Evolutionary conservation across 805 yeast species (phyloP), one percentile per base, ranked within the genome.

Genomic region (Yarrowia sp.): DNA sequence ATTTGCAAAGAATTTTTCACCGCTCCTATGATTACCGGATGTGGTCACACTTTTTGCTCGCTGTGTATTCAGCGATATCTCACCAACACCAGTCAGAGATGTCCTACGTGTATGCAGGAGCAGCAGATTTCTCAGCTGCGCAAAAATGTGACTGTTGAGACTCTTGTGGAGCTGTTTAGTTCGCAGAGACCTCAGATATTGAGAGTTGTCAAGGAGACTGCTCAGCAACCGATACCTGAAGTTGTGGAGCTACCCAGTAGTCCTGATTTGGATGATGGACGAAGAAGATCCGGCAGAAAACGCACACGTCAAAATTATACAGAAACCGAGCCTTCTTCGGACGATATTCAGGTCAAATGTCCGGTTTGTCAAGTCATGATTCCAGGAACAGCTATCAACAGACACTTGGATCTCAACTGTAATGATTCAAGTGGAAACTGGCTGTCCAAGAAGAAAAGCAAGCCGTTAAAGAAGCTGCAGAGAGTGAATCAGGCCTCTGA

Each of bases 21-120:
- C 36, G 89, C 92, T 0, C 97, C 98, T 1, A 90, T 90, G 41
- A 76, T 88, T 47, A 89, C 97, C 0, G 82, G 87, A 1, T 92
- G 98, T 77, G 87, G 89, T 41, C 98, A 92, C 74, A 86, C 92
- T 0, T 92, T 91, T 74, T 92, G 98, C 75, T 90, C 96, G 0
- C 80, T 86, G 13, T 92, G 98, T 74, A 89, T 92, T 33, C 79
- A 97, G 66, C 83, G 88, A 67, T 84, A 87, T 68, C 75, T 92
- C 43, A 77, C 84, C n/a, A 75, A 75, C 42, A 83, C 82, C 35
- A 81, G 83, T 17, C 77, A 81, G 66, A n/a, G 64, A 14, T 92
- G 98, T 71, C 97, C 98, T 0, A 75, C 89, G 60, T 92, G 98
- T 74, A 81, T 87, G 28, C 79, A 82, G 31, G 89, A 86, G 69